phyloP scores from a whole-genome alignment of 2,329 filamentous ascomycete genomes.

The Leptodontidium sp. region DNA sequence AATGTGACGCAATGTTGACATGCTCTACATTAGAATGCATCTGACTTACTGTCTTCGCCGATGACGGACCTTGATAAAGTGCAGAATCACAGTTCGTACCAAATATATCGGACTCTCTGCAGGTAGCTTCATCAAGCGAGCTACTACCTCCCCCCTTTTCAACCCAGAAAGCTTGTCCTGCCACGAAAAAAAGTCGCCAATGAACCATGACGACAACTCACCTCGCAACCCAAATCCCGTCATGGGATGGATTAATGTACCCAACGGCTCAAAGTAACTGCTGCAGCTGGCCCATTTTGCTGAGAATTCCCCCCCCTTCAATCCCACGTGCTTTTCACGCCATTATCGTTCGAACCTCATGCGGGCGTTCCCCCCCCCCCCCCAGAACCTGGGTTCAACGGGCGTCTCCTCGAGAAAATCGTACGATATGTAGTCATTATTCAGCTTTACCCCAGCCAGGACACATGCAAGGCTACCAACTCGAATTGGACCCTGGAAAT shows the following conservation, averaged over 20 bases:
- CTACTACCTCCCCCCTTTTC: background rate
- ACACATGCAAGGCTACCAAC: background rate
- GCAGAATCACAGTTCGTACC: background rate
- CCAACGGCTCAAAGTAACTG: background rate
- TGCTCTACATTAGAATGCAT: background rate
- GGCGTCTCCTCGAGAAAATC: background rate
- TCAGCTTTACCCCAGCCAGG: background rate
- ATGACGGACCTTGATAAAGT: background rate
- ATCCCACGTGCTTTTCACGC: background rate
- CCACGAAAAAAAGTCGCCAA: background rate
- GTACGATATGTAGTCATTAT: slow-evolving; percentile 5
- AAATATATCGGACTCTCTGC: background rate
- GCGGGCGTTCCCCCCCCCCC: background rate
- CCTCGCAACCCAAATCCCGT: background rate
- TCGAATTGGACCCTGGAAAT: background rate
- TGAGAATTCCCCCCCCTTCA: background rate
- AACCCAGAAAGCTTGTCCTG: background rate
- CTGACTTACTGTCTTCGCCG: background rate
- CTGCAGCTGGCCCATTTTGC: background rate
- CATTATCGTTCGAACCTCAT: background rate
- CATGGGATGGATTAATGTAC: background rate
- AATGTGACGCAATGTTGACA: background rate
- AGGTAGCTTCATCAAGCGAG: background rate
- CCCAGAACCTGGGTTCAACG: background rate
- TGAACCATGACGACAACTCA: background rate